A percentile compares a stretch with the other conserved stretches of the same genome.
phyloP scores from a whole-genome alignment of 192 early-diverging fungal genomes.

The Gonapodya prolifera region DNA sequence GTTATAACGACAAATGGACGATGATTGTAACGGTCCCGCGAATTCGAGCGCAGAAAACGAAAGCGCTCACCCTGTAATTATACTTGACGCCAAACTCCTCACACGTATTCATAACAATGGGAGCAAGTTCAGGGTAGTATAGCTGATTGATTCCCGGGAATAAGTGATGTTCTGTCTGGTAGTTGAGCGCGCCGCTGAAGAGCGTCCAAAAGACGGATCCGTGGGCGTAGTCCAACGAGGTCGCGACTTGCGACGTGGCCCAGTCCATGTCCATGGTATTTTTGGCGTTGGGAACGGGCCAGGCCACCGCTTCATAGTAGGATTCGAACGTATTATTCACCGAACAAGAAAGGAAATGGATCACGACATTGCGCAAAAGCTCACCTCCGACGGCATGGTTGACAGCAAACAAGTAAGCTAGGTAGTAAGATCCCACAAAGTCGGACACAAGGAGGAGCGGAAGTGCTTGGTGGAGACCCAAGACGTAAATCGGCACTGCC shows the following conservation, averaged over 20 bases:
- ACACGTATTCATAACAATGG: slow-evolving; percentile 31
- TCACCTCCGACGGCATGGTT: slow-evolving; percentile 33
- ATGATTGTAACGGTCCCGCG: background rate
- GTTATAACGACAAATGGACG: background rate
- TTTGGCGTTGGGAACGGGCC: slow-evolving; percentile 34
- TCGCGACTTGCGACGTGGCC: slow-evolving; percentile 18
- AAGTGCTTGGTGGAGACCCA: slow-evolving; percentile 19
- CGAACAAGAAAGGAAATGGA: background rate
- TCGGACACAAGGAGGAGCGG: slow-evolving; percentile 30
- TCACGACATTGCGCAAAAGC: background rate
- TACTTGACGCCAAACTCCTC: slow-evolving; percentile 32
- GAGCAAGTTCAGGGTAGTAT: slow-evolving; percentile 30
- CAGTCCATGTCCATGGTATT: slow-evolving; percentile 34
- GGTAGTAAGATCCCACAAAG: slow-evolving; percentile 30
- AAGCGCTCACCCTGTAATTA: slow-evolving; percentile 15
- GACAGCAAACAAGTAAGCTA: slow-evolving; percentile 39
- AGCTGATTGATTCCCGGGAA: slow-evolving; percentile 36
- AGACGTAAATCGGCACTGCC: slow-evolving; percentile 23
- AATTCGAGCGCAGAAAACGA: background rate
- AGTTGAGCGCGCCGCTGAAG: slow-evolving; percentile 34
- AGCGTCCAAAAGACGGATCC: slow-evolving; percentile 29
- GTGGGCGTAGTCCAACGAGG: slow-evolving; percentile 29
- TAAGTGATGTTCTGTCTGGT: slow-evolving; percentile 33
- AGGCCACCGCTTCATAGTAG: slow-evolving; percentile 36
- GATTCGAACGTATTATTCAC: background rate